Conservation (phyloP, 2,329 filamentous ascomycete species). For the Paraphoma chrysanthemicola region DNA sequence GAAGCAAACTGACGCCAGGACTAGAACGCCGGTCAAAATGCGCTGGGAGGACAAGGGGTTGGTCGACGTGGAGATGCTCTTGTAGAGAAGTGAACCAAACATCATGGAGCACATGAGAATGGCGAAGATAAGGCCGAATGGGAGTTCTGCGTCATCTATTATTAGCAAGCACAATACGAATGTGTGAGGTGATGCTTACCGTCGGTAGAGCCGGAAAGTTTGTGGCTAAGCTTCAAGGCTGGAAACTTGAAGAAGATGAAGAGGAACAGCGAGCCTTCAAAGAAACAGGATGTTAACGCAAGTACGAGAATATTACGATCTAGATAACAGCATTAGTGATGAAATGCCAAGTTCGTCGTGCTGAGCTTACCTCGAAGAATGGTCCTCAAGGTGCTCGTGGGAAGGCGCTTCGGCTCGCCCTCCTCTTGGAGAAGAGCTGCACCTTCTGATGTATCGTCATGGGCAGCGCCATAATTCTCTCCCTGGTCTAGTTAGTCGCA, state of each 20-base stretch:
- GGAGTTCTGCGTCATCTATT: slow-evolving; percentile 31
- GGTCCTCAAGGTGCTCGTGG: slow-evolving; percentile 30
- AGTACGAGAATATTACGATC: slow-evolving; percentile 61
- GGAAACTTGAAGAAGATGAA: slow-evolving; percentile 70
- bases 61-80: slow-evolving; percentile 38
- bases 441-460: slow-evolving; percentile 22
- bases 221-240: slow-evolving; percentile 53
- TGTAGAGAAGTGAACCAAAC: slow-evolving; percentile 64
- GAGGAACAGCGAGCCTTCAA: slow-evolving; percentile 68
- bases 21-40: slow-evolving; percentile 34
- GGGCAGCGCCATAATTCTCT: slow-evolving; percentile 58
- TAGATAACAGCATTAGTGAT: slow-evolving; percentile 6
- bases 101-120: slow-evolving; percentile 67
- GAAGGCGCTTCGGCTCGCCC: slow-evolving; percentile 21
- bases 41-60: slow-evolving; percentile 32
- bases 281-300: slow-evolving; percentile 61
- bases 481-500: slow-evolving; percentile 39
- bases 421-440: slow-evolving; percentile 36
- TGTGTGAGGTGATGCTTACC: slow-evolving; percentile 22
- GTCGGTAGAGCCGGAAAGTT: slow-evolving; percentile 33
- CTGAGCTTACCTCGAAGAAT: slow-evolving; percentile 27
- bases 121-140: slow-evolving; percentile 63
- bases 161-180: neutral
- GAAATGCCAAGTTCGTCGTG: neutral
- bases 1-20: slow-evolving; percentile 37